Percentiles rank a stretch among this genome's conserved stretches.
Conservation (phyloP, 768 basidiomycete genomes). For the Lentinus brumalis region DNA sequence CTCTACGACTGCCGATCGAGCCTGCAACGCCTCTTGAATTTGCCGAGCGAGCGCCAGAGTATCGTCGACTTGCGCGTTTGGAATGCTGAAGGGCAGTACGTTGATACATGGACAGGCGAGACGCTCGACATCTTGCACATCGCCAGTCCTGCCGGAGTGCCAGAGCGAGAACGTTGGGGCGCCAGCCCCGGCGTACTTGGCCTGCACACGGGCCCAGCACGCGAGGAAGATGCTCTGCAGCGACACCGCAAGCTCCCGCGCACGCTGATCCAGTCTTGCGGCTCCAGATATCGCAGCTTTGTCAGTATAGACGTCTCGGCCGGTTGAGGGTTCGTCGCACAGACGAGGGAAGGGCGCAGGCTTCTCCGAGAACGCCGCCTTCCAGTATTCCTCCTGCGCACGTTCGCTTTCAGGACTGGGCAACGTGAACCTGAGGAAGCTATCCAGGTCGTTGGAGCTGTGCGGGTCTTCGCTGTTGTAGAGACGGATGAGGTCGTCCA, state of each 20-base stretch:
- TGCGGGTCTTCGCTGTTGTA: conserved; percentile 31
- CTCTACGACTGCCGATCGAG: conserved; percentile 41
- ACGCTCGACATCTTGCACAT: conserved; percentile 30
- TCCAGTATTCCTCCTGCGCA: conserved; percentile 40
- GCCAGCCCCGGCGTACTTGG: conserved; percentile 28
- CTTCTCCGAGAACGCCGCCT: conserved; percentile 30
- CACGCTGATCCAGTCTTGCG: conserved; percentile 47
- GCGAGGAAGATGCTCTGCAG: conserved; percentile 45
- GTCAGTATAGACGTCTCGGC: conserved; percentile 28
- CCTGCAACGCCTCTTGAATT: conserved; percentile 39
- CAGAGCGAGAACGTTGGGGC: conserved; percentile 46
- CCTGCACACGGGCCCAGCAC: conserved; percentile 46
- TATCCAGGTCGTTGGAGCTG: conserved; percentile 17
- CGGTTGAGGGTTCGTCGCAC: conserved; percentile 4
- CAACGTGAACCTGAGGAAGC: conserved; percentile 8
- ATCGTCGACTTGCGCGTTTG: conserved; percentile 14
- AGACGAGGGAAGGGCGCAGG: conserved; percentile 32
- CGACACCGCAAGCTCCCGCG: conserved; percentile 39
- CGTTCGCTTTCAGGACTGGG: not conserved
- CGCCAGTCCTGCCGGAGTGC: conserved; percentile 45
- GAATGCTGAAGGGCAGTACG: conserved; percentile 41
- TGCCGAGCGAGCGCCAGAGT: conserved; percentile 32
- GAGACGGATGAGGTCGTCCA: conserved; percentile 41
- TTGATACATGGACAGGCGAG: conserved; percentile 50
- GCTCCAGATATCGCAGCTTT: conserved; percentile 45